phyloP scores from a whole-genome alignment of 1,284 basidiomycete genomes.

The Trametes versicolor region DNA sequence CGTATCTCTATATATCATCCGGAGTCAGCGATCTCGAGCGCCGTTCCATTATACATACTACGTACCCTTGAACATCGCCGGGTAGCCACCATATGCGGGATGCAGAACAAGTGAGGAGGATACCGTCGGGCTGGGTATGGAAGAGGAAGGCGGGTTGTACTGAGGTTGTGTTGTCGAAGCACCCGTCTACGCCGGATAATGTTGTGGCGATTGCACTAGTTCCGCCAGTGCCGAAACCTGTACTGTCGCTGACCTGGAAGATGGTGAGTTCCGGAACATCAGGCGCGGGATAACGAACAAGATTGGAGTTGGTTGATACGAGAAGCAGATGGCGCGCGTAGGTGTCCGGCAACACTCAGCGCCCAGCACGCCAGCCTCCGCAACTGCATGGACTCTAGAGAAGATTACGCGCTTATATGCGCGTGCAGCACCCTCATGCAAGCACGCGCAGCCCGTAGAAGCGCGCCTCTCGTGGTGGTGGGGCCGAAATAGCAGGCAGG shows the following conservation, averaged over 20 bases:
- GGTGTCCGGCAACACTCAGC: not conserved
- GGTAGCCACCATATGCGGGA: constrained; percentile 73
- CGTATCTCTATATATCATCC: constrained; percentile 52
- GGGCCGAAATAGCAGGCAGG: not conserved
- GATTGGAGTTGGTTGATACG: not conserved
- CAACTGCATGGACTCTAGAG: not conserved
- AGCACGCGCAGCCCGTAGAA: not conserved
- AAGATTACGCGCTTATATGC: no score
- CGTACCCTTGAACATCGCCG: constrained; percentile 62
- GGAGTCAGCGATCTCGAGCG: not conserved
- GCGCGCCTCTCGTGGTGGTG: not conserved
- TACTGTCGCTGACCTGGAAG: constrained; percentile 72
- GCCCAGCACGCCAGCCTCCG: not conserved
- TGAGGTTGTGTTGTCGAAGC: constrained; percentile 60
- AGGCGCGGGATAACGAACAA: not conserved
- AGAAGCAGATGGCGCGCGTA: not conserved
- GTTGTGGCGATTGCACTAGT: constrained; percentile 74
- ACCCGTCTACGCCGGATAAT: constrained; percentile 59
- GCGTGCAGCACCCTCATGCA: no score
- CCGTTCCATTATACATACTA: constrained; percentile 8
- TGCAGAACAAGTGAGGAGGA: constrained; percentile 67
- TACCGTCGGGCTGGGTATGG: constrained; percentile 65
- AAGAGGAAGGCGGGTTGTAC: constrained; percentile 68
- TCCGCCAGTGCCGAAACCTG: constrained; percentile 77
- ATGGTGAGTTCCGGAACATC: constrained; percentile 10